Evolutionary conservation across 495 filamentous ascomycete species (phyloP), one percentile per base, ranked within the genome.

Genomic region (Choiromyces venosus): DNA sequence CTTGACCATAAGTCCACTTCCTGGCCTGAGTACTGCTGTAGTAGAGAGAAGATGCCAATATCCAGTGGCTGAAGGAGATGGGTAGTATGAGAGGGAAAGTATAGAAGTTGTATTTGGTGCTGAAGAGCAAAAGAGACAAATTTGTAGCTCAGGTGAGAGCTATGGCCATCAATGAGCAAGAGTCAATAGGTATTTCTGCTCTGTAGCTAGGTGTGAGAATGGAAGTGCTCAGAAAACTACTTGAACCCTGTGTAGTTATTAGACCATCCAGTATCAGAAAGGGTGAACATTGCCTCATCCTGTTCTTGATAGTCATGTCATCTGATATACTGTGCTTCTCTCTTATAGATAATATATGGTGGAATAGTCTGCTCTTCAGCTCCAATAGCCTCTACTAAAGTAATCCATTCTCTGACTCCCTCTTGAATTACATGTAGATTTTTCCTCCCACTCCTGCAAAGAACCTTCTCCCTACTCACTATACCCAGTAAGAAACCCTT

Each of bases 191-290:
- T 3, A 70, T 39, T 16, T 56, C n/a, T 65, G 39, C 37, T 35
- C 35, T 18, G 46, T 64, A 4, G 19, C 10, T n/a, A n/a, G n/a
- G n/a, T n/a, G n/a, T n/a, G n/a, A n/a, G n/a, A n/a, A n/a, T n/a
- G n/a, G 64, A 70, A 71, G 66, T 76, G 42, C 14, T 69, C 33
- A 38, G 75, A 71, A 21, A 73, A 35, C 72, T 67, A 70, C 16
- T 37, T 33, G 25, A 64, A 70, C 14, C 39, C 67, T 9, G 69
- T 16, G 35, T 19, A 19, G n/a, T 73, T 21, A 35, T 70, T 67
- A 0, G 72, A 68, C 72, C 66, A 70, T 33, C 72, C 40, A 18
- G 66, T 74, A 29, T 33, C 10, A 0, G 67, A 71, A 6, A 70
- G 36, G 5, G 36, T 35, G 37, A 74, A 71, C n/a, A n/a, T n/a